phyloP scores from a whole-genome alignment of 2,329 filamentous ascomycete species.

The Celoporthe dispersa region DNA sequence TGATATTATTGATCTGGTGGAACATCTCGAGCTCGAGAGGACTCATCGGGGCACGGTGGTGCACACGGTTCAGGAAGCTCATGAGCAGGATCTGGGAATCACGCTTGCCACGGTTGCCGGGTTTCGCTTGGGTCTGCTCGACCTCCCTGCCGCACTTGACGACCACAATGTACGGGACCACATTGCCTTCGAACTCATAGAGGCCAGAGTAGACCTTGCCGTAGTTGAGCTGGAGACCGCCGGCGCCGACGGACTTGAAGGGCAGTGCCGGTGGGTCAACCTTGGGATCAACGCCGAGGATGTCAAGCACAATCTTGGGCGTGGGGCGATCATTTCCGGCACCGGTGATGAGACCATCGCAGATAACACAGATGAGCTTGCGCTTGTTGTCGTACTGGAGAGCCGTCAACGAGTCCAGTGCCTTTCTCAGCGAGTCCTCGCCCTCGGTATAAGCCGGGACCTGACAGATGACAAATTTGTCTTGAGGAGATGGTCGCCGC shows the following conservation, averaged over 20 bases:
- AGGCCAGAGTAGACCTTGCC: conserved; percentile 98
- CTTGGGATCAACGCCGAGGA: conserved; percentile 95
- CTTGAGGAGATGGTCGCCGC: conserved; percentile 83
- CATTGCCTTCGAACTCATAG: conserved; percentile 96
- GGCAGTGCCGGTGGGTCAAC: conserved; percentile 91
- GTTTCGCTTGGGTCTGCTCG: conserved; percentile 87
- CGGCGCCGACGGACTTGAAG: conserved; percentile 89
- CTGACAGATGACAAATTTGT: conserved; percentile 99
- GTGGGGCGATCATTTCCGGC: conserved; percentile 95
- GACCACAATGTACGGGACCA: conserved; percentile 93
- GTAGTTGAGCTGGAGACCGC: conserved; percentile 93
- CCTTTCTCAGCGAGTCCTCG: conserved; percentile 91
- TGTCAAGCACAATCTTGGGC: conserved; percentile 96
- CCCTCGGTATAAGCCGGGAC: conserved; percentile 98
- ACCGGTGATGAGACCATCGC: conserved; percentile 96
- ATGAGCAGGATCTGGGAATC: conserved; percentile 95
- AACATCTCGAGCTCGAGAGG: conserved; percentile 97
- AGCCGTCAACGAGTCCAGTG: conserved; percentile 90
- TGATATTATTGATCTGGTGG: conserved; percentile 99
- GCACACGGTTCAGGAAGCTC: conserved; percentile 97
- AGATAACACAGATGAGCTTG: conserved; percentile 95
- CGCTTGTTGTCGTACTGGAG: conserved; percentile 98
- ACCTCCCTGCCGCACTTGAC: conserved; percentile 98
- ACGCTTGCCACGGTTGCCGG: conserved; percentile 97
- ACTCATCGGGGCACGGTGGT: conserved; percentile 92